These are phyloP conservation scores for Candida dajiaensis DNA, from an alignment of 805 yeast genomes.

Conservation along the genomic window DNA sequence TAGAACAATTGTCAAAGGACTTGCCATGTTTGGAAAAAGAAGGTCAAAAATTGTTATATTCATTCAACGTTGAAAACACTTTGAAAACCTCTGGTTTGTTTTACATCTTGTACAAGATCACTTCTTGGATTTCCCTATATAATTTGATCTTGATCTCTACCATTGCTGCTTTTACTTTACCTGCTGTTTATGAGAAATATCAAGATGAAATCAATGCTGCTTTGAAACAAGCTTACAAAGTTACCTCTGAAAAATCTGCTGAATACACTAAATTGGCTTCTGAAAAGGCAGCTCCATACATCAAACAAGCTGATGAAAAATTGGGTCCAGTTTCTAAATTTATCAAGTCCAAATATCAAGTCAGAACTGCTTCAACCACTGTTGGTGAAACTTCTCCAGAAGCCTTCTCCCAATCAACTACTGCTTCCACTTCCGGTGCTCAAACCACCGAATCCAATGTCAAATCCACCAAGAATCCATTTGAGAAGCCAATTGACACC, in stretches of 20 bases:
- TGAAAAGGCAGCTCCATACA: constrained; percentile 54
- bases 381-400: constrained; percentile 31
- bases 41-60: constrained; percentile 52
- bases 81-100: constrained; percentile 63
- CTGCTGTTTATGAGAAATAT: constrained; percentile 67
- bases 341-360: constrained; percentile 44
- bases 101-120: constrained; percentile 63
- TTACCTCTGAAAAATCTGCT: constrained; percentile 46
- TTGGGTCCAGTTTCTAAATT: constrained; percentile 63
- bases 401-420: constrained; percentile 1
- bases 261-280: constrained; percentile 41
- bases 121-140: constrained; percentile 72
- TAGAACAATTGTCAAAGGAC: constrained; percentile 38
- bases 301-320: constrained; percentile 50
- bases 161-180: constrained; percentile 64
- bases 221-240: constrained; percentile 37
- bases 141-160: constrained; percentile 53
- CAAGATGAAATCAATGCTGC: constrained; percentile 72
- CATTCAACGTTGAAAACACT: constrained; percentile 68
- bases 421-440: constrained; percentile 28
- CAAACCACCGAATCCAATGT: constrained; percentile 42
- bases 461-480: constrained; percentile 22
- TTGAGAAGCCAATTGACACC: constrained; percentile 15
- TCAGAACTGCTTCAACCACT: constrained; percentile 68
- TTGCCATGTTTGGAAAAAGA: constrained; percentile 47